phyloP scores from a whole-genome alignment of 257 asterid species.

The Primulina huaijiensis region DNA sequence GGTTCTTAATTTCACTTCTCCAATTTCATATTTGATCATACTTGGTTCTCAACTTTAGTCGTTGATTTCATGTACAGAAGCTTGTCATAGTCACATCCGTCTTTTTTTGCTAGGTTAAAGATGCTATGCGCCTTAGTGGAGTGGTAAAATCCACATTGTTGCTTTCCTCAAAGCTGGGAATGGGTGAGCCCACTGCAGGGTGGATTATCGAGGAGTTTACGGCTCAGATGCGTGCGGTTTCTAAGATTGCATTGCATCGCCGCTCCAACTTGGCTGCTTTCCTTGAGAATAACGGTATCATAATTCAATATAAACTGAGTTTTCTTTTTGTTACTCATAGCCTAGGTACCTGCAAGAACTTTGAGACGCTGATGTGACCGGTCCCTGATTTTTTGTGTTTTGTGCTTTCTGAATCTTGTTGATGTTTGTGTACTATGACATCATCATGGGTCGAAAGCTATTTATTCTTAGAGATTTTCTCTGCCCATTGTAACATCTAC shows the following conservation, averaged over 20 bases:
- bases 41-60: conserved; percentile 11
- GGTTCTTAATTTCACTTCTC: conserved; percentile 10
- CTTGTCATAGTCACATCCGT: conserved; percentile 21
- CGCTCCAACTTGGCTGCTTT: conserved; percentile 81
- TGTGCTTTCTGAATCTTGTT: conserved; percentile 4
- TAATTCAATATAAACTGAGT: conserved; percentile 3
- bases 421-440: neutral
- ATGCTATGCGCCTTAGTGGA: conserved; percentile 82
- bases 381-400: neutral
- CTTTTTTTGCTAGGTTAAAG: conserved; percentile 66
- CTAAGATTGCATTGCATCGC: conserved; percentile 91
- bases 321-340: neutral
- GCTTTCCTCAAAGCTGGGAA: conserved; percentile 76
- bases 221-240: conserved; percentile 94
- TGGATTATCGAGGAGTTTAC: conserved; percentile 95
- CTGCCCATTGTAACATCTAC: too few relatives aligned
- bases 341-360: conserved; percentile 4
- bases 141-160: conserved; percentile 79
- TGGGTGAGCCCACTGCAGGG: conserved; percentile 74
- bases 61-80: conserved; percentile 8
- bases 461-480: neutral
- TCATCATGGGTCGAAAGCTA: neutral
- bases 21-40: conserved; percentile 19
- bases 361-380: neutral
- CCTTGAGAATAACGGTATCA: conserved; percentile 75